phyloP scores from a whole-genome alignment of 1,284 basidiomycete genomes.

The Ceratobasidium theobromae region DNA sequence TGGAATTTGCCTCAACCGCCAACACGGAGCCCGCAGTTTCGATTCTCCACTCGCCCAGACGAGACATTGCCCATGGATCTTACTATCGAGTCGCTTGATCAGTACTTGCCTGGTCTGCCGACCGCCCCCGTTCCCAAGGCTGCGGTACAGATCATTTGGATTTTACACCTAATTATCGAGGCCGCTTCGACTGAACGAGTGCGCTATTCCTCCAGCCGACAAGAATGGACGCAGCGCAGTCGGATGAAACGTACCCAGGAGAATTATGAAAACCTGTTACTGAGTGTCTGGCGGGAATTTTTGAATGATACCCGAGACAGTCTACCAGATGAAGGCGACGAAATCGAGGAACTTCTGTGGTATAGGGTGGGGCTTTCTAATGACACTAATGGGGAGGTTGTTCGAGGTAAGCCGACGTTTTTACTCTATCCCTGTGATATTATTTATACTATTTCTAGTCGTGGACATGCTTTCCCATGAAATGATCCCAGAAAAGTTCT shows the following conservation, averaged over 20 bases:
- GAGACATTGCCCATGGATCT: slow-evolving; percentile 20
- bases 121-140: neutral
- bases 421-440: neutral
- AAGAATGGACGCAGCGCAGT: slow-evolving; percentile 6
- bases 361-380: slow-evolving; percentile 20
- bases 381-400: slow-evolving; percentile 16
- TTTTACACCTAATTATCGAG: slow-evolving; percentile 14
- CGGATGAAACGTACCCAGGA: slow-evolving; percentile 20
- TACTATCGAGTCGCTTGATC: slow-evolving; percentile 10
- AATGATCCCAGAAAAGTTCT: neutral
- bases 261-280: neutral
- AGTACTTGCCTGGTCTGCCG: slow-evolving; percentile 14
- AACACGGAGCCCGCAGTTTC: slow-evolving; percentile 11
- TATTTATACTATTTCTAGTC: neutral
- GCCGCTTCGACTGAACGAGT: slow-evolving; percentile 2
- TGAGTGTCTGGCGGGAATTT: slow-evolving; percentile 11
- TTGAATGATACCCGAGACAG: slow-evolving; percentile 2
- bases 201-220: slow-evolving; percentile 8
- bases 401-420: slow-evolving; percentile 1
- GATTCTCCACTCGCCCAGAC: slow-evolving; percentile 21
- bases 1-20: slow-evolving; percentile 12
- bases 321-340: slow-evolving; percentile 12
- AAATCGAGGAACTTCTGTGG: slow-evolving; percentile 25
- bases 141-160: slow-evolving; percentile 22
- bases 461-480: slow-evolving; percentile 29